Evolutionary conservation across 441 rosid species (phyloP).

Genomic region (Viola pubescens): DNA sequence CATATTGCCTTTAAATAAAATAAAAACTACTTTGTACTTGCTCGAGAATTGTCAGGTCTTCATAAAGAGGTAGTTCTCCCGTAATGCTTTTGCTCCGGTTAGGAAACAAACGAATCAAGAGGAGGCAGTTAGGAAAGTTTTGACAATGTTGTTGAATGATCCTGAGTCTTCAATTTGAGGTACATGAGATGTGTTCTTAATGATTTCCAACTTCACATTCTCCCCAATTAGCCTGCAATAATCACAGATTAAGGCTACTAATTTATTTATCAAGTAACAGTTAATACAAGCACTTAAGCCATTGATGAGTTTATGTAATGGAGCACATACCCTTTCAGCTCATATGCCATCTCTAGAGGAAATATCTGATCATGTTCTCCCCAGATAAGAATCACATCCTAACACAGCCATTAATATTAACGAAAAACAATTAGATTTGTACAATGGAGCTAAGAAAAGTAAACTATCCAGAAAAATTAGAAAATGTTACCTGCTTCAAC

Average conservation of each 20-base stretch:
- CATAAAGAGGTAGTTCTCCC: no score
- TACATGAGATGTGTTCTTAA: conserved; percentile 51
- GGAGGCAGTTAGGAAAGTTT: conserved; percentile 32
- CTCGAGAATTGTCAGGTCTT: no score
- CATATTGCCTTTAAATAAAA: no score
- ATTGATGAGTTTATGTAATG: not conserved
- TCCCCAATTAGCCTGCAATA: conserved; percentile 50
- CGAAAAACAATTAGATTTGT: not conserved
- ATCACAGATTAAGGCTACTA: not conserved
- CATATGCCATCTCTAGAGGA: conserved; percentile 59
- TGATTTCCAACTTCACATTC: conserved; percentile 44
- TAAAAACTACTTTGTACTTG: no score
- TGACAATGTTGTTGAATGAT: conserved; percentile 40
- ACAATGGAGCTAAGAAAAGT: not conserved
- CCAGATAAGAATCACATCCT: conserved; percentile 47
- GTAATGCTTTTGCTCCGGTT: no score
- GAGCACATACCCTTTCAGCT: conserved; percentile 43
- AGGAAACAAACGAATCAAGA: conserved; percentile 1
- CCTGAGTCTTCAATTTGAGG: conserved; percentile 51
- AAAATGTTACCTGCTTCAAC: conserved; percentile 46
- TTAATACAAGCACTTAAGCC: not conserved
- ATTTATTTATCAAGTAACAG: not conserved
- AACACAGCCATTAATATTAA: not conserved
- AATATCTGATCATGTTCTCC: conserved; percentile 67
- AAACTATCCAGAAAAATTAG: no score